These are phyloP conservation scores for Arabidopsis hybrid DNA, from an alignment of 441 rosid species.

Conservation along the genomic window DNA sequence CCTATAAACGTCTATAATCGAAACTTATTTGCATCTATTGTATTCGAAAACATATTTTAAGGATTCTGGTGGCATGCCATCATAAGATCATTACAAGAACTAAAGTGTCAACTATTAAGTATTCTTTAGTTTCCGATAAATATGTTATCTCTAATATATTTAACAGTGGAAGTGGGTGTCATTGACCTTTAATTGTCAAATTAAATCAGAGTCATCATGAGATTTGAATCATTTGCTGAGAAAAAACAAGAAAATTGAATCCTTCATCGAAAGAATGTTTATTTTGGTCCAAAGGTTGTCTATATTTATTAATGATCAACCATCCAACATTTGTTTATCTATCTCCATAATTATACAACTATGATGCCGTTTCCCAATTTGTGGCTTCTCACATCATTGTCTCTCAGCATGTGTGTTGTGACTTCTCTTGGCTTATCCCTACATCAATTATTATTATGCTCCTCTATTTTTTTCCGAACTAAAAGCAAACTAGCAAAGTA, in stretches of 20 bases:
- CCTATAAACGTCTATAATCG: not conserved
- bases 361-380: slow-evolving; percentile 39
- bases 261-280: slow-evolving; percentile 12
- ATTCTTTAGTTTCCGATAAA: not conserved
- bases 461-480: not conserved
- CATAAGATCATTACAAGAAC: slow-evolving; percentile 30
- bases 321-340: slow-evolving; percentile 31
- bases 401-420: slow-evolving; percentile 41
- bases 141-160: not conserved
- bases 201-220: slow-evolving; percentile 32
- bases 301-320: slow-evolving; percentile 16
- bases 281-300: slow-evolving; percentile 30
- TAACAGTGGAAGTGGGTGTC: slow-evolving; percentile 30
- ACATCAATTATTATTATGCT: slow-evolving; percentile 40
- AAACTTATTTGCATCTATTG: not conserved
- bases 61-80: slow-evolving; percentile 26
- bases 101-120: slow-evolving; percentile 7
- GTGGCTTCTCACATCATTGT: slow-evolving; percentile 42
- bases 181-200: slow-evolving; percentile 36
- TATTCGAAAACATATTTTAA: slow-evolving; percentile 18
- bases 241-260: slow-evolving; percentile 17
- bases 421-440: slow-evolving; percentile 28
- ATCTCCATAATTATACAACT: slow-evolving; percentile 37
- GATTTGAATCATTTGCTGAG: slow-evolving; percentile 25
- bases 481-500: slow-evolving; percentile 6